Base-by-base conservation (phyloP, 139 green algal species). In the Chlamydomonas incerta region DNA sequence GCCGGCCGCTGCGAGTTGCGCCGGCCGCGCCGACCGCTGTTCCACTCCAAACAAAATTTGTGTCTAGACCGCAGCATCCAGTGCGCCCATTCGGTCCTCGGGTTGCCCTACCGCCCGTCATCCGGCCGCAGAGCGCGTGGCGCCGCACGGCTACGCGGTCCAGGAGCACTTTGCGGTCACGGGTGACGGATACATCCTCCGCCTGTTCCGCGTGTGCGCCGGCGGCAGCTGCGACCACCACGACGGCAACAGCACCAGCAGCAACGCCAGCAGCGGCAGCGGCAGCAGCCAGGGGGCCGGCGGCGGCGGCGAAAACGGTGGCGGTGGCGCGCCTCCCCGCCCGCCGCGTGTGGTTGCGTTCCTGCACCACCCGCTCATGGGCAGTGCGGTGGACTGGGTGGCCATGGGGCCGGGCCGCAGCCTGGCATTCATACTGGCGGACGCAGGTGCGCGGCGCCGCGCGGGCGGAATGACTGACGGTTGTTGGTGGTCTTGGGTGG, bases 311-410 rank as follows among this genome's bases (percentile, higher is more conserved):
- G 55, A 10, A 2, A 2, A 10, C 55, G 55, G 55, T 24, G 11
- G 55, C 9, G 9, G 55, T 10, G 55, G 55, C 55, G 55, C 55
- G 55, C 17, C 55, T 24, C 55, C 2, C 8, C 55, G 18, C 9
- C 21, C 17, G 20, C 20, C 20, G 60, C 41, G 41, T 5, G 41
- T 89, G 17, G 71, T 89, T 3, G 93, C 94, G 23, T 88, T 95
- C 50, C 70, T 96, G 80, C 91, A 94, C 82, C 94, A 96, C 65
- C 93, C 91, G 0, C 77, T 96, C 35, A 88, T 96, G 81, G 94
- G 96, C 75, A 91, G 77, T 55, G 89, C 79, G 47, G 94, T 94
- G 18, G 93, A 88, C 34, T 96, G 88, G 86, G 91, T 96, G 68
- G 79, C 90, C 70, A 92, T 96, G 74, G 81, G 80, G 17, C 82